Base-by-base conservation (phyloP, 306 rosid genomes). In the Luffa aegyptiaca region DNA sequence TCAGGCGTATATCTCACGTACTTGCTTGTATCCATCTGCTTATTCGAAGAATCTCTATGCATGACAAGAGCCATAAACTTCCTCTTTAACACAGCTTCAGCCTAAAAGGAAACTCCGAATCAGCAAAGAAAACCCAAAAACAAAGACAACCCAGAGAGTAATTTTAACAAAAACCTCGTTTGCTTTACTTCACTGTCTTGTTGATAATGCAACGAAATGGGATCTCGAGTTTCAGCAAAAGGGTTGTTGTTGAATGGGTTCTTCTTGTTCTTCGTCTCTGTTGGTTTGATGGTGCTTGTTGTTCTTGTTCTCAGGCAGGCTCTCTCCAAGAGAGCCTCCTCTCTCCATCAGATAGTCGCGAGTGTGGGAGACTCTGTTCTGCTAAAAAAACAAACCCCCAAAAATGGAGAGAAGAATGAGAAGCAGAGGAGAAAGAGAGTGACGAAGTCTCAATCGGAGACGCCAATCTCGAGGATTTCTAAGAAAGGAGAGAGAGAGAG, bases 1-100 rank as follows among this genome's bases (percentile, higher is more conserved):
- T 94, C 98, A 37, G 98, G 97, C 1, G 98, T 94, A 52, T 94
- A 94, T 83, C 98, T 86, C 35, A 94, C 98, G 77, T 94, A 94
- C 91, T 94, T 94, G 76, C 90, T 89, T 0, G 89, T 51, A 79
- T 94, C 98, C 98, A 94, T 94, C 53, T 86, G 93, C 69, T 83
- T 84, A 45, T 81, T 82, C 6, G 86, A 62, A 36, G 86, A 84
- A 62, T 90, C 97, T 65, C 84, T 92, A 84, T 88, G 91, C 87
- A 94, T 84, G 76, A 85, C 84, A 68, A 93, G 90, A 16, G 96
- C 96, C 97, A 92, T 93, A 72, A 72, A 64, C 31, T 12, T 8
- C 77, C 42, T 26, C 77, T 5, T 5, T 3, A 20, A 12, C 20
- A 7, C 9, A 3, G 4, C 35, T 57, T 18, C 7, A 57, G 10